Evolutionary conservation across 306 rosid genomes (phyloP).

Genomic region (Acacia crassicarpa): DNA sequence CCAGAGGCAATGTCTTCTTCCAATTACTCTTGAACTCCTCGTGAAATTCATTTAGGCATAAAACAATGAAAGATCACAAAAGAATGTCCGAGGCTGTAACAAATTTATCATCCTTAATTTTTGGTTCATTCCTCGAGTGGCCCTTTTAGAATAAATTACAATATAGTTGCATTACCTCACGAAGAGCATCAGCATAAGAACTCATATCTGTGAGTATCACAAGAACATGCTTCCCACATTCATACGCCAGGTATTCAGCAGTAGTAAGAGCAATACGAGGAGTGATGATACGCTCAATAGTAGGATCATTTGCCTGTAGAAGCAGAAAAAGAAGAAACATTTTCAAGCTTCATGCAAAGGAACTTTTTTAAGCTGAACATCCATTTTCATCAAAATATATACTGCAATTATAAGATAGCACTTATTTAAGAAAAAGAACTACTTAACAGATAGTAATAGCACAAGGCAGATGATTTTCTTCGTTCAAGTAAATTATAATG

Average conservation of each 20-base stretch:
- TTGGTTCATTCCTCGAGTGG: neutral
- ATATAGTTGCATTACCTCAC: constrained; percentile 70
- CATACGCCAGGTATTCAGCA: constrained; percentile 99
- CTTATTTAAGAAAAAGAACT: constrained; percentile 2
- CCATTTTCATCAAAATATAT: constrained; percentile 9
- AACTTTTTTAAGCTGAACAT: neutral
- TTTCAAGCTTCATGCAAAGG: constrained; percentile 10
- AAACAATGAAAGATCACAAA: neutral
- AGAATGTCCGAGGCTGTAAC: constrained; percentile 21
- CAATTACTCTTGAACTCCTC: constrained; percentile 18
- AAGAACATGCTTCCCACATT: constrained; percentile 99
- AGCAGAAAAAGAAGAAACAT: constrained; percentile 18
- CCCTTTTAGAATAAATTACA: neutral
- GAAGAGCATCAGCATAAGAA: constrained; percentile 99
- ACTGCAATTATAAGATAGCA: constrained; percentile 1
- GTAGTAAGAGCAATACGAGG: constrained; percentile 99
- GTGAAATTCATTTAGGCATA: constrained; percentile 6
- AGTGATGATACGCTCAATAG: constrained; percentile 98
- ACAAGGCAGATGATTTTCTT: constrained; percentile 1
- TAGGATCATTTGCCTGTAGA: constrained; percentile 97
- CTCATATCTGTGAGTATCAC: constrained; percentile 99
- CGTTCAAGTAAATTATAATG: neutral
- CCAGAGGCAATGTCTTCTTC: constrained; percentile 14
- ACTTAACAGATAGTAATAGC: neutral
- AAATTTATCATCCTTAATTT: neutral